Evolutionary conservation across 441 rosid species (phyloP).

Genomic region (Omphalea diandra): DNA sequence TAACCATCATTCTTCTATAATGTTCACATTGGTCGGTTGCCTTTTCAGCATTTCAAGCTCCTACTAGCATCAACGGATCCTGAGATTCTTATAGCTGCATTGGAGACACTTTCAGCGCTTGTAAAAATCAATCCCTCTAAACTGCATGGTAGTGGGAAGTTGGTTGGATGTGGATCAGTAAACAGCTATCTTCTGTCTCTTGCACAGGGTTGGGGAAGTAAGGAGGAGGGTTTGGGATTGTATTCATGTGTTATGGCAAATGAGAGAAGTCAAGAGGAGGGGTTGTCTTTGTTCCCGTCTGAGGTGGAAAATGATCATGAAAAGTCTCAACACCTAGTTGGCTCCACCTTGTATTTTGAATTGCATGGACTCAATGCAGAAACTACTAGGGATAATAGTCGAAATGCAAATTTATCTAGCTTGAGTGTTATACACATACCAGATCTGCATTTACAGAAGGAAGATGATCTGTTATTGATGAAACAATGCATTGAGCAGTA

Average conservation of each 20-base stretch:
- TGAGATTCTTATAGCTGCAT: constrained; percentile 81
- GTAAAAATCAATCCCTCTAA: constrained; percentile 90
- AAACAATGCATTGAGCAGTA: constrained; percentile 83
- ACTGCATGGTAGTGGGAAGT: constrained; percentile 84
- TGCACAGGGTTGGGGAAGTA: constrained; percentile 99
- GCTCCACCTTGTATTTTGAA: constrained; percentile 96
- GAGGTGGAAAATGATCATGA: constrained; percentile 57
- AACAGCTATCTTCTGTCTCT: constrained; percentile 83
- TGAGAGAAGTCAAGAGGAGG: constrained; percentile 86
- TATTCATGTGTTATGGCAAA: constrained; percentile 91
- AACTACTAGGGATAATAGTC: constrained; percentile 38
- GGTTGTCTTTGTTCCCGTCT: constrained; percentile 82
- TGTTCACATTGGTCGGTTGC: constrained; percentile 8
- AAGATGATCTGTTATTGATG: constrained; percentile 83
- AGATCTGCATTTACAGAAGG: constrained; percentile 81
- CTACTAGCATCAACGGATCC: constrained; percentile 96
- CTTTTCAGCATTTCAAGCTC: constrained; percentile 88
- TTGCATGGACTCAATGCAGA: constrained; percentile 62
- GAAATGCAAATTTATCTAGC: constrained; percentile 34
- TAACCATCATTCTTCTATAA: constrained; percentile 24
- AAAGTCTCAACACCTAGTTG: constrained; percentile 68
- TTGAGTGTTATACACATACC: constrained; percentile 72
- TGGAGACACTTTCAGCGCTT: constrained; percentile 88
- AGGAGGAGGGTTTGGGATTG: constrained; percentile 98
- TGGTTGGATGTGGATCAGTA: constrained; percentile 85